Evolutionary conservation across 176 grass and related monocot genomes (phyloP).

Genomic region (Metroxylon sagu): DNA sequence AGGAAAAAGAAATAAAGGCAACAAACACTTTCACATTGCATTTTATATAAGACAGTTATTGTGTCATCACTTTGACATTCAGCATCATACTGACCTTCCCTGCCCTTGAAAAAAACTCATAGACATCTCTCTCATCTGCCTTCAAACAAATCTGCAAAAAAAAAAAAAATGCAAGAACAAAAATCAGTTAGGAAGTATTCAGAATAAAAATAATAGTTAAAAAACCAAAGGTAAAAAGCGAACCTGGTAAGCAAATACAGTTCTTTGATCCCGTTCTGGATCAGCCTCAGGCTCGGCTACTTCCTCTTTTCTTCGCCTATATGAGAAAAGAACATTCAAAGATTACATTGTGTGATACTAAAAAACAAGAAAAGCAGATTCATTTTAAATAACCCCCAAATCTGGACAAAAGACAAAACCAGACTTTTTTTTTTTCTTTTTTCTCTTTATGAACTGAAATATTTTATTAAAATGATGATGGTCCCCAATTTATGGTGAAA

Average conservation of each 20-base stretch:
- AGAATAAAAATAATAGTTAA: background rate
- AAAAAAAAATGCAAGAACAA: background rate
- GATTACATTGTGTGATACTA: too few species aligned
- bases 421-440: too few species aligned
- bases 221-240: constrained; percentile 5
- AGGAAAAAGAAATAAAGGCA: too few species aligned
- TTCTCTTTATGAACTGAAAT: too few species aligned
- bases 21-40: too few species aligned
- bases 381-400: too few species aligned
- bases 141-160: constrained; percentile 68
- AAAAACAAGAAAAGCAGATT: too few species aligned
- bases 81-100: constrained; percentile 48
- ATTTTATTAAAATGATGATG: too few species aligned
- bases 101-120: constrained; percentile 94
- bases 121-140: constrained; percentile 96
- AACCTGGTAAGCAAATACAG: constrained; percentile 97
- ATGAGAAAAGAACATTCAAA: constrained; percentile 17
- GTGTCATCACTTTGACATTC: too few species aligned
- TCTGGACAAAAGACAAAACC: too few species aligned
- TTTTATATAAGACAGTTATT: too few species aligned
- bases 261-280: constrained; percentile 98
- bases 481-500: too few species aligned
- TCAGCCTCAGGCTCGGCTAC: constrained; percentile 65
- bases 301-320: constrained; percentile 85
- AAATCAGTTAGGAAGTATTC: background rate